Evolutionary conservation across 139 green algal species (phyloP).

Genomic region (Coccomyxa sp.): DNA sequence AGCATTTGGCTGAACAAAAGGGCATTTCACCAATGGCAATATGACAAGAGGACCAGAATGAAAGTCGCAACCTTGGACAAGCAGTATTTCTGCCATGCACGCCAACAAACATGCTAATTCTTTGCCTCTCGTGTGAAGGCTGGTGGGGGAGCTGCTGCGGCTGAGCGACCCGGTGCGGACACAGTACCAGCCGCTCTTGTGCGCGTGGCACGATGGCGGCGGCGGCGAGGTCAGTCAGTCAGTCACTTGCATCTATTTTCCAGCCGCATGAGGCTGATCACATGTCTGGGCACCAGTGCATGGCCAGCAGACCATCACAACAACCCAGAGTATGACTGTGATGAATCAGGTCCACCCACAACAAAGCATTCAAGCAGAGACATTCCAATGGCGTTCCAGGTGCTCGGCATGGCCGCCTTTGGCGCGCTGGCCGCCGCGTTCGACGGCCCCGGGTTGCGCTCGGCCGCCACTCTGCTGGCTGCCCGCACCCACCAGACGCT

Average conservation of each 20-base stretch:
- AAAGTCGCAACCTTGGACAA: no score
- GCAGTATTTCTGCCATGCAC: no score
- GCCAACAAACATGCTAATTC: no score
- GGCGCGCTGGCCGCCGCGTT: background rate
- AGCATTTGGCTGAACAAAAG: no score
- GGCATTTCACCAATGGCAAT: no score
- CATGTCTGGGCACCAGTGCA: background rate
- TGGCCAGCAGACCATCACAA: background rate
- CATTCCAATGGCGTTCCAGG: background rate
- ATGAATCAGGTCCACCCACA: background rate
- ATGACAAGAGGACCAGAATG: no score
- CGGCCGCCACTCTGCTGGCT: constrained; percentile 1
- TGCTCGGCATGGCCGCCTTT: background rate
- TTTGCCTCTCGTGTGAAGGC: no score
- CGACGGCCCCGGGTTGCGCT: background rate
- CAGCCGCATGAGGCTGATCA: background rate
- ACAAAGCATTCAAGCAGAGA: no score
- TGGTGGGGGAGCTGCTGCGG: constrained; percentile 14
- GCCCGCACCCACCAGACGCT: background rate
- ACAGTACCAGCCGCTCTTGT: background rate
- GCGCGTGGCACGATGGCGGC: background rate
- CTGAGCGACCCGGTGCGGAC: constrained; percentile 10
- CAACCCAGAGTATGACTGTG: no score
- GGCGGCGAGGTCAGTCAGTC: constrained; percentile 3
- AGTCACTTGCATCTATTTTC: no score